These are phyloP conservation scores for Metschnikowia similis DNA, from an alignment of 805 yeast genomes.

Conservation along the genomic window DNA sequence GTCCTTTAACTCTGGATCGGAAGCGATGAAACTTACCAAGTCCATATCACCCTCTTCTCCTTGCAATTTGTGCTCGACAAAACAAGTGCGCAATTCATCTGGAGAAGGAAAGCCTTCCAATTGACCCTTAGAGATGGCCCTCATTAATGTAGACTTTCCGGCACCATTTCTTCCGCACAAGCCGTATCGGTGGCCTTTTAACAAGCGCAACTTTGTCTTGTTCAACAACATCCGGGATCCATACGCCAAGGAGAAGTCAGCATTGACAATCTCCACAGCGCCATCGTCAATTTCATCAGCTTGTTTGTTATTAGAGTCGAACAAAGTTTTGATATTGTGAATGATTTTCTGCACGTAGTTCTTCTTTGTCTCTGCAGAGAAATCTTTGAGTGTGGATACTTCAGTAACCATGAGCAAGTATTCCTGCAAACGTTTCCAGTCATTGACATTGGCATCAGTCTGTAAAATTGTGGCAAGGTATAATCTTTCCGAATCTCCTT, in stretches of 20 bases:
- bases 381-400: conserved; percentile 13
- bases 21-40: conserved; percentile 79
- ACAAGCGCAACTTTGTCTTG: conserved; percentile 81
- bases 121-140: conserved; percentile 95
- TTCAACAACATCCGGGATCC: conserved; percentile 96
- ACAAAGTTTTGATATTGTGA: conserved; percentile 47
- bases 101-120: conserved; percentile 96
- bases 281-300: conserved; percentile 65
- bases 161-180: conserved; percentile 98
- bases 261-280: conserved; percentile 87
- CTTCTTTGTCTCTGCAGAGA: conserved; percentile 19
- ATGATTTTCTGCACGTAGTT: conserved; percentile 43
- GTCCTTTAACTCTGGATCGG: conserved; percentile 72
- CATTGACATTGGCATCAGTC: conserved; percentile 42
- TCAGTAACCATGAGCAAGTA: conserved; percentile 40
- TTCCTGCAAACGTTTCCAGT: conserved; percentile 48
- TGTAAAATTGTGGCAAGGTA: conserved; percentile 45
- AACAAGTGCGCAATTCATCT: conserved; percentile 82
- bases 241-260: conserved; percentile 93
- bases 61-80: conserved; percentile 94
- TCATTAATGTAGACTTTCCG: conserved; percentile 96
- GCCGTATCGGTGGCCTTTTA: conserved; percentile 96
- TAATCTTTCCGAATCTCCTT: conserved; percentile 29
- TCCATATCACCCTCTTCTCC: conserved; percentile 92
- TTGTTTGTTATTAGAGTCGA: conserved; percentile 40